Evolutionary conservation across 495 filamentous ascomycete genomes (phyloP).

Genomic region (Penicillium canescens): DNA sequence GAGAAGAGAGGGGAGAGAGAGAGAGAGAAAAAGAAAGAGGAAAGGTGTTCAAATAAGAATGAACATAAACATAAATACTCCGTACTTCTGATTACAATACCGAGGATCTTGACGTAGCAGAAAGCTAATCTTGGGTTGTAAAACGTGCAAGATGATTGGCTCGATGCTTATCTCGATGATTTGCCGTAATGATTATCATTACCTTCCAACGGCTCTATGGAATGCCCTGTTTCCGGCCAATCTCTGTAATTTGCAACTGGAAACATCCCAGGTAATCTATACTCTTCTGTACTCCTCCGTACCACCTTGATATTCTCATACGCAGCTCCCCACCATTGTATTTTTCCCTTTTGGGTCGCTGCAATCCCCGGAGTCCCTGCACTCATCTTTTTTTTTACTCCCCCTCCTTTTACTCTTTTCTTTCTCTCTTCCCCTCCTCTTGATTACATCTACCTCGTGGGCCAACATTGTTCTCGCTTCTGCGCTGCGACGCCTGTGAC

Average conservation of each 20-base stretch:
- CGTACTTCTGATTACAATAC: neutral
- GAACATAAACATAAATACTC: neutral
- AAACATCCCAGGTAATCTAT: neutral
- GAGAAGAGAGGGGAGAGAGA: neutral
- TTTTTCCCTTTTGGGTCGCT: conserved; percentile 27
- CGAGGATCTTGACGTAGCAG: conserved; percentile 41
- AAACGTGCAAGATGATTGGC: conserved; percentile 37
- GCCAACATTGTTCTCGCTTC: conserved; percentile 19
- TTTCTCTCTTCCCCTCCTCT: conserved; percentile 14
- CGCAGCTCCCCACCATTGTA: conserved; percentile 29
- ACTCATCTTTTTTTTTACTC: conserved; percentile 24
- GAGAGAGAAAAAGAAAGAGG: no score
- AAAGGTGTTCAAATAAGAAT: no score
- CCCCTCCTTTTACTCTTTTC: conserved; percentile 27
- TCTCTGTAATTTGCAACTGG: neutral
- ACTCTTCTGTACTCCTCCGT: no score
- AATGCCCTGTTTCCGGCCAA: conserved; percentile 1
- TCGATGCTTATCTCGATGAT: conserved; percentile 37
- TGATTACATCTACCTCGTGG: conserved; percentile 23
- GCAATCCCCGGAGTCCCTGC: conserved; percentile 34
- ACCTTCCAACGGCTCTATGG: neutral
- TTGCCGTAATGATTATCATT: conserved; percentile 35
- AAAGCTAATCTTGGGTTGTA: conserved; percentile 42
- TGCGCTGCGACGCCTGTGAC: conserved; percentile 34
- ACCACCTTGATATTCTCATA: no score